phyloP scores from a whole-genome alignment of 2,329 filamentous ascomycete genomes.

The Ceratocystis albifundus region DNA sequence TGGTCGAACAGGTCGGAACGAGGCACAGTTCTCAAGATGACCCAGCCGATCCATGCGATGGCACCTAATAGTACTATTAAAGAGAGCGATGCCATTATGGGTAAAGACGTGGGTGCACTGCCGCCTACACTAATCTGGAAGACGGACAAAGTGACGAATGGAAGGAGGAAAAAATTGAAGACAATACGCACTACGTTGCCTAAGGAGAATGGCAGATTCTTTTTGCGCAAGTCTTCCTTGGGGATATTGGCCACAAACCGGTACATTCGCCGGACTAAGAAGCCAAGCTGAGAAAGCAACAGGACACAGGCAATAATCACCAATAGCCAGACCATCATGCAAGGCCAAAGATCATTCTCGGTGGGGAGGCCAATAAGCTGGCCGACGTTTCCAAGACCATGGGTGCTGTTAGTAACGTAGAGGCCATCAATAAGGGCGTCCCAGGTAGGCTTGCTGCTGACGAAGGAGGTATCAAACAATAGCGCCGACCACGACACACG shows the following conservation, averaged over 20 bases:
- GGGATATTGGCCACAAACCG: slow-evolving; percentile 58
- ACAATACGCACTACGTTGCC: slow-evolving; percentile 74
- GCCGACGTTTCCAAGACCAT: slow-evolving; percentile 67
- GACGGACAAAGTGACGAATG: slow-evolving; percentile 73
- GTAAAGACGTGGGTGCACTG: slow-evolving; percentile 55
- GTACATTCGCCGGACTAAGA: slow-evolving; percentile 63
- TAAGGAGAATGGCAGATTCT: slow-evolving; percentile 78
- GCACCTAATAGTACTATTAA: slow-evolving; percentile 62
- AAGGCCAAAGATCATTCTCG: slow-evolving; percentile 76
- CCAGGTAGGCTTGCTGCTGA: slow-evolving; percentile 54
- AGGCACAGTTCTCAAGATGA: slow-evolving; percentile 71
- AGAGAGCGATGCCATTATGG: slow-evolving; percentile 63
- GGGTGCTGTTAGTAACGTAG: slow-evolving; percentile 66
- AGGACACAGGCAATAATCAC: slow-evolving; percentile 60
- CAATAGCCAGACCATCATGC: slow-evolving; percentile 83
- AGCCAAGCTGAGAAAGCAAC: slow-evolving; percentile 62
- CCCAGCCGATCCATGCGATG: slow-evolving; percentile 64
- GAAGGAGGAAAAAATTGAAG: slow-evolving; percentile 85
- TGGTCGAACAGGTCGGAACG: slow-evolving; percentile 88
- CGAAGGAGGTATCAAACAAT: slow-evolving; percentile 87
- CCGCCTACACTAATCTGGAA: slow-evolving; percentile 76
- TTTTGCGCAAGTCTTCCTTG: slow-evolving; percentile 78
- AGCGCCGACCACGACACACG: slow-evolving; percentile 79
- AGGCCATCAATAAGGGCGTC: slow-evolving; percentile 68
- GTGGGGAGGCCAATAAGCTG: slow-evolving; percentile 72